A percentile compares a stretch with the other conserved stretches of the same genome.
These are phyloP conservation scores for Micractinium conductrix DNA, from an alignment of 139 green algal genomes.

Conservation along the genomic window DNA sequence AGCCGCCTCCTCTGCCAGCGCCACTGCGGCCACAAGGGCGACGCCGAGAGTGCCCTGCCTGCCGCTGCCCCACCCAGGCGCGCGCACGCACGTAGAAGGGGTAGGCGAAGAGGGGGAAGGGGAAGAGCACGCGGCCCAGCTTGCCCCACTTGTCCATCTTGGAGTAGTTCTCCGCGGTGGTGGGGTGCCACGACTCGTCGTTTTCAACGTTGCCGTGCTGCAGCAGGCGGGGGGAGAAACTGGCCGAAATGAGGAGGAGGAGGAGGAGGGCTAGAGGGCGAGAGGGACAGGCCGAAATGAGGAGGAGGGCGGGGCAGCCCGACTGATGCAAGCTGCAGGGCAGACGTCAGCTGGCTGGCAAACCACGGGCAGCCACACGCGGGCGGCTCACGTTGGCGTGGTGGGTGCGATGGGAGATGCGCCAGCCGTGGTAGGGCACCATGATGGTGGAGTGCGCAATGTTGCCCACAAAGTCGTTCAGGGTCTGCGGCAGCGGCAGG, in stretches of 20 bases:
- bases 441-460: conserved; percentile 92
- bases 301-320: not conserved
- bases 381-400: conserved; percentile 83
- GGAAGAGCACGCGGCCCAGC: conserved; percentile 82
- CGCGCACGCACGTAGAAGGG: conserved; percentile 85
- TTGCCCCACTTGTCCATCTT: conserved; percentile 40
- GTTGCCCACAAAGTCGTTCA: conserved; percentile 95
- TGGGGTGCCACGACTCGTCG: conserved; percentile 94
- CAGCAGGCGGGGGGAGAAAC: not conserved
- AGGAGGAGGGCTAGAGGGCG: not conserved
- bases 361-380: no score
- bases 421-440: conserved; percentile 96
- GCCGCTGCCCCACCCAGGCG: not conserved
- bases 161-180: conserved; percentile 59
- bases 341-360: no score
- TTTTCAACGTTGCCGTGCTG: conserved; percentile 92
- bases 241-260: not conserved
- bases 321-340: no score
- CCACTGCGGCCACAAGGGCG: no score
- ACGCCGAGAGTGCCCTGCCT: no score
- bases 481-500: no score
- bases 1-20: no score
- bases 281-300: not conserved
- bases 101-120: conserved; percentile 87
- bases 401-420: conserved; percentile 93